phyloP scores from a whole-genome alignment of 306 rosid genomes.

The Geum urbanum region DNA sequence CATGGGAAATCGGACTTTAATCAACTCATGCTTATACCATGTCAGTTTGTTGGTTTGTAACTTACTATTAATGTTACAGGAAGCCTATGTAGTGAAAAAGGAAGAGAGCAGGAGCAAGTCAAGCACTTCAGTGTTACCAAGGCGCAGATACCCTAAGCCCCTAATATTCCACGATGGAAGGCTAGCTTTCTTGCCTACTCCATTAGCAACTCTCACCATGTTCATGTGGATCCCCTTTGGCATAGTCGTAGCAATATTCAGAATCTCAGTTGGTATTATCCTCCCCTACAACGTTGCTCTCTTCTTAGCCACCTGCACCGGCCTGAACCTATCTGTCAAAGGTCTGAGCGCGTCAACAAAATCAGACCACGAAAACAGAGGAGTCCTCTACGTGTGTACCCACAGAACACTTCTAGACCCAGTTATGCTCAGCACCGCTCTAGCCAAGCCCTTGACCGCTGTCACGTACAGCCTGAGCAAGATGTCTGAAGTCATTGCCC shows the following conservation, averaged over 20 bases:
- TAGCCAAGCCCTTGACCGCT: conserved; percentile 57
- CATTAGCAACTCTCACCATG: conserved; percentile 60
- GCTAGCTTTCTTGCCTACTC: conserved; percentile 83
- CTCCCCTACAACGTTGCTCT: conserved; percentile 52
- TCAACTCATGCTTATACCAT: neutral
- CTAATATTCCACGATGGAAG: conserved; percentile 89
- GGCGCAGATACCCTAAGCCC: conserved; percentile 71
- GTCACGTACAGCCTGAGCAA: conserved; percentile 75
- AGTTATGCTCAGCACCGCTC: conserved; percentile 46
- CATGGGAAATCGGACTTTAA: neutral
- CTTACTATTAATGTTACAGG: conserved; percentile 35
- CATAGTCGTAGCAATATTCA: conserved; percentile 47
- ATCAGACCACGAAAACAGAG: conserved; percentile 28
- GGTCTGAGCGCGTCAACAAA: conserved; percentile 20
- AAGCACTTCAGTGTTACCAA: conserved; percentile 32
- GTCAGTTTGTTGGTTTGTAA: neutral
- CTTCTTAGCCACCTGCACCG: conserved; percentile 38
- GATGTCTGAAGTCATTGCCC: conserved; percentile 55
- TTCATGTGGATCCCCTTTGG: conserved; percentile 83
- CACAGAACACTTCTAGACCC: conserved; percentile 83
- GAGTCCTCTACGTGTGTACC: conserved; percentile 67
- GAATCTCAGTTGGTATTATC: conserved; percentile 54
- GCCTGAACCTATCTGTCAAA: conserved; percentile 35
- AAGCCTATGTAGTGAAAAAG: conserved; percentile 57
- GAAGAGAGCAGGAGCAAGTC: conserved; percentile 36